Percentiles rank a stretch among this genome's conserved stretches.
phyloP scores from a whole-genome alignment of 306 rosid species.

The Gynostemma pentaphyllum region DNA sequence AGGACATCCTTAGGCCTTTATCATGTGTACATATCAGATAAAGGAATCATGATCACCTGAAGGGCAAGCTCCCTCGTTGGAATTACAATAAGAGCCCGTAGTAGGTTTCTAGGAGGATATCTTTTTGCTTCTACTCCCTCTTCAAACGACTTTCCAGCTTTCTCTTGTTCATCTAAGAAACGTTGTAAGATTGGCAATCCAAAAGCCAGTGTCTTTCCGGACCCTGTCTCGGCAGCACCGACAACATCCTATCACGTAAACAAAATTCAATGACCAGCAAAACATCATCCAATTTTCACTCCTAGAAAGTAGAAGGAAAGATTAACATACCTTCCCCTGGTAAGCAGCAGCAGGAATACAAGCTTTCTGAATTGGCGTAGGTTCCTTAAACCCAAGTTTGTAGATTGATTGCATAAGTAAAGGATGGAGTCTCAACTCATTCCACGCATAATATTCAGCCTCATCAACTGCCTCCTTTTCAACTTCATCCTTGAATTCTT shows the following conservation, averaged over 20 bases:
- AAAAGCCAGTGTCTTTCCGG: conserved; percentile 94
- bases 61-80: conserved; percentile 93
- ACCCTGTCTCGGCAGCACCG: conserved; percentile 98
- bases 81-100: conserved; percentile 83
- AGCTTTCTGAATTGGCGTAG: conserved; percentile 85
- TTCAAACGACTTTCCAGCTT: conserved; percentile 33
- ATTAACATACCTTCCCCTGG: conserved; percentile 78
- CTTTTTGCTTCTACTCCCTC: conserved; percentile 38
- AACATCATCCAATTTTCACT: not conserved
- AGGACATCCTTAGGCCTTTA: not conserved
- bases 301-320: conserved; percentile 16
- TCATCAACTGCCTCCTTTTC: conserved; percentile 47
- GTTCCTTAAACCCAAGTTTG: conserved; percentile 84
- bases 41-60: conserved; percentile 41
- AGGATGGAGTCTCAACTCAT: conserved; percentile 86
- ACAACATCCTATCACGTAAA: conserved; percentile 63
- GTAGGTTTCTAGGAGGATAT: conserved; percentile 36
- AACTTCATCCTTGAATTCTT: conserved; percentile 22
- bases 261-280: conserved; percentile 13
- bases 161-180: conserved; percentile 76
- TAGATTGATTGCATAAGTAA: conserved; percentile 63
- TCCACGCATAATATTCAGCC: conserved; percentile 69
- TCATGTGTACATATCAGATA: not conserved
- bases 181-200: conserved; percentile 98
- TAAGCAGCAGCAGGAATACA: conserved; percentile 95